These are phyloP conservation scores for Psilocybe azurescens DNA, from an alignment of 768 basidiomycete species.

Conservation along the genomic window DNA sequence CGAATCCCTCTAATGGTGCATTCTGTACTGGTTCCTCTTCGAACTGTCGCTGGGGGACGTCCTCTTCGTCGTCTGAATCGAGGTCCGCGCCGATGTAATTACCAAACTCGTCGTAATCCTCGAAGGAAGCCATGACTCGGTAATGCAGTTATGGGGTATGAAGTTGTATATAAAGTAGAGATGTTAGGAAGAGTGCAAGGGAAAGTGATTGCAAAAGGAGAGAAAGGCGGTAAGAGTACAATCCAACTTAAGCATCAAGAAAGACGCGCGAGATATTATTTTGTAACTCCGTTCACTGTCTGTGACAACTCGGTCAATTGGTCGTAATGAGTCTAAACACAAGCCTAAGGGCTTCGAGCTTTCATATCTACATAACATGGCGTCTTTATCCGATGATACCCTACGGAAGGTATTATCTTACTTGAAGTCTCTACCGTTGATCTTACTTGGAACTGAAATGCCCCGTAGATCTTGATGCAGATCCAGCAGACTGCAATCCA, in stretches of 20 bases:
- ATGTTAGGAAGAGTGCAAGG: not conserved
- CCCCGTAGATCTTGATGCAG: constrained; percentile 83
- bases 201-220: constrained; percentile 4
- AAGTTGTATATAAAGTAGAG: not conserved
- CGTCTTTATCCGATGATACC: constrained; percentile 82
- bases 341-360: not conserved
- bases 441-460: constrained; percentile 5
- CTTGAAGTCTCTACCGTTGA: not conserved
- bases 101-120: constrained; percentile 94
- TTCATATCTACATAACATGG: constrained; percentile 32
- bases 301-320: constrained; percentile 7
- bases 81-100: constrained; percentile 98
- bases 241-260: constrained; percentile 7
- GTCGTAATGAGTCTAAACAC: not conserved
- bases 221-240: not conserved
- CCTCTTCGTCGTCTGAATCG: constrained; percentile 85
- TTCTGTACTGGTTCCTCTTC: constrained; percentile 37
- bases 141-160: not conserved
- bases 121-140: constrained; percentile 55
- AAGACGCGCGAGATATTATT: constrained; percentile 23
- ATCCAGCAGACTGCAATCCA: constrained; percentile 91
- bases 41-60: constrained; percentile 55
- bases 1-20: constrained; percentile 82
- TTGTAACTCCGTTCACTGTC: constrained; percentile 36
- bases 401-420: constrained; percentile 65